phyloP scores from a whole-genome alignment of 2,329 filamentous ascomycete genomes.

The Monilinia aucupariae region DNA sequence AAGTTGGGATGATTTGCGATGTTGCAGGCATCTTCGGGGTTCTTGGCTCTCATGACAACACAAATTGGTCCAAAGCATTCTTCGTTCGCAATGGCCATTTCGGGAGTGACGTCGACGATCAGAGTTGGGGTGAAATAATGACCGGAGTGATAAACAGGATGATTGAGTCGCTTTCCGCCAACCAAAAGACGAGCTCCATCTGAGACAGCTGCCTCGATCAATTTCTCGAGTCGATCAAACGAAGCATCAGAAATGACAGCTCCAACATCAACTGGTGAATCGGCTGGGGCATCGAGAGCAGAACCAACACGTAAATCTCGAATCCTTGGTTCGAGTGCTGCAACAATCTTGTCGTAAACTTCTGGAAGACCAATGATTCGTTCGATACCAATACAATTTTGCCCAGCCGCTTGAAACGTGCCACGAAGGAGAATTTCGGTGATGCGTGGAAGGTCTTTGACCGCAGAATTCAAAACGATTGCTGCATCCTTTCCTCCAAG shows the following conservation, averaged over 20 bases:
- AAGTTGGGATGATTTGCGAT: slow-evolving; percentile 82
- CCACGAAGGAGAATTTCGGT: slow-evolving; percentile 82
- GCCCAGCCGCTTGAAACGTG: slow-evolving; percentile 89
- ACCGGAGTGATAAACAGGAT: slow-evolving; percentile 69
- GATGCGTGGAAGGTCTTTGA: slow-evolving; percentile 61
- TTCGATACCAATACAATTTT: slow-evolving; percentile 98
- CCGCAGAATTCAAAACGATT: slow-evolving; percentile 73
- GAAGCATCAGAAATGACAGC: slow-evolving; percentile 78
- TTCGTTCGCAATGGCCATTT: slow-evolving; percentile 81
- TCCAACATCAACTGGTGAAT: slow-evolving; percentile 67
- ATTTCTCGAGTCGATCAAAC: slow-evolving; percentile 68
- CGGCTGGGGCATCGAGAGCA: slow-evolving; percentile 46
- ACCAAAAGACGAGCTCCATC: slow-evolving; percentile 75
- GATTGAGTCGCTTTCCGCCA: slow-evolving; percentile 66
- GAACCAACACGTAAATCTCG: slow-evolving; percentile 70
- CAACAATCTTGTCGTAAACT: slow-evolving; percentile 70
- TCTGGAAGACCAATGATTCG: slow-evolving; percentile 74
- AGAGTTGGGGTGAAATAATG: slow-evolving; percentile 93
- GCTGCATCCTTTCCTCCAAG: slow-evolving; percentile 93
- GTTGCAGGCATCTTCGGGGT: slow-evolving; percentile 57
- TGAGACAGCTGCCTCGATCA: slow-evolving; percentile 71
- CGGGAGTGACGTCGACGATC: slow-evolving; percentile 77
- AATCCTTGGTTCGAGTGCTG: slow-evolving; percentile 68
- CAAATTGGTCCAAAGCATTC: slow-evolving; percentile 94
- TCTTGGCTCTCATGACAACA: slow-evolving; percentile 70